Evolutionary conservation across 805 yeast genomes (phyloP).

Genomic region (Kuraishia cidri): DNA sequence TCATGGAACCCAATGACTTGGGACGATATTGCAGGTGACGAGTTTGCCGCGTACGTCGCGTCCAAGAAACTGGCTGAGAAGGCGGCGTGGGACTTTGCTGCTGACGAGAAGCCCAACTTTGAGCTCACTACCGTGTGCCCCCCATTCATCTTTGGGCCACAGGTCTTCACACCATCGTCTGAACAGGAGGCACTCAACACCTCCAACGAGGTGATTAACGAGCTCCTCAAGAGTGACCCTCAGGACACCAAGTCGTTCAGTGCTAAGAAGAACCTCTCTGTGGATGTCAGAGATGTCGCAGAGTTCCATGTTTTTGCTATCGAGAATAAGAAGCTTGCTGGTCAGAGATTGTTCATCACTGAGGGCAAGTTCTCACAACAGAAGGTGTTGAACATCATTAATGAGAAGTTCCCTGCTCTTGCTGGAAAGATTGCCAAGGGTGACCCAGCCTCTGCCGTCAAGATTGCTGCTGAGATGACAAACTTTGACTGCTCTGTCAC

Average conservation of each 20-base stretch:
- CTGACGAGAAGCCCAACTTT: constrained; percentile 21
- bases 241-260: constrained; percentile 14
- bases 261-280: constrained; percentile 11
- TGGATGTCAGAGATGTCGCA: constrained; percentile 50
- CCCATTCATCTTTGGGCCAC: constrained; percentile 29
- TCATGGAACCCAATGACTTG: constrained; percentile 22
- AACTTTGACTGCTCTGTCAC: neutral
- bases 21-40: constrained; percentile 14
- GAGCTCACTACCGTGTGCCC: constrained; percentile 22
- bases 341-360: constrained; percentile 21
- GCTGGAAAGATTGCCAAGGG: constrained; percentile 37
- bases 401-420: constrained; percentile 25
- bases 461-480: neutral
- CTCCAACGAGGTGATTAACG: constrained; percentile 19
- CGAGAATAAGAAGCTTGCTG: constrained; percentile 22
- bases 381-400: constrained; percentile 17
- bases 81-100: constrained; percentile 28
- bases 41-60: constrained; percentile 25
- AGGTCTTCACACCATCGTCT: constrained; percentile 16
- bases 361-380: constrained; percentile 16
- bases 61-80: constrained; percentile 35
- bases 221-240: constrained; percentile 9
- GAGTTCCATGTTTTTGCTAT: constrained; percentile 45
- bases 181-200: constrained; percentile 15
- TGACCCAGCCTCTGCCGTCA: constrained; percentile 17